Evolutionary conservation across 208 protist genomes (phyloP).

Genomic region (Trypanosoma vivax): DNA sequence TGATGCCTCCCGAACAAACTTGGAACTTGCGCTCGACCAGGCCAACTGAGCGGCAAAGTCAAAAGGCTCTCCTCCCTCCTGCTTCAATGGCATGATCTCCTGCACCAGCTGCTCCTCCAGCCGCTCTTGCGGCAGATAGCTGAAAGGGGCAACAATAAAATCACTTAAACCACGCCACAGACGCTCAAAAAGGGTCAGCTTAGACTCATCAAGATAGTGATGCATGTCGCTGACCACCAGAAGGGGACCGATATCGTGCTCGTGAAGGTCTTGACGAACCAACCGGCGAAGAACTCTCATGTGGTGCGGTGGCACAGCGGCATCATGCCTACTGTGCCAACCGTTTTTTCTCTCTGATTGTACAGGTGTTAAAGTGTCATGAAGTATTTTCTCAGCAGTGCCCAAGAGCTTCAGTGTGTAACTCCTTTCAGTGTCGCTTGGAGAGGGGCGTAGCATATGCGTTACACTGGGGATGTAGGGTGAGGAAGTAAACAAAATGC

Average conservation of each 20-base stretch:
- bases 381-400: neutral
- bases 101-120: slow-evolving; percentile 32
- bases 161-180: slow-evolving; percentile 23
- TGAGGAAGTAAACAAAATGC: slow-evolving; percentile 19
- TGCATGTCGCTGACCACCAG: slow-evolving; percentile 60
- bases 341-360: neutral
- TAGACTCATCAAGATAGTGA: slow-evolving; percentile 31
- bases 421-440: slow-evolving; percentile 3
- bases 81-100: slow-evolving; percentile 23
- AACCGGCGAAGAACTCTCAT: slow-evolving; percentile 28
- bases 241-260: slow-evolving; percentile 45
- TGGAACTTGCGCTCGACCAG: slow-evolving; percentile 20
- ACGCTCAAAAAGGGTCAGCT: slow-evolving; percentile 27
- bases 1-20: slow-evolving; percentile 30
- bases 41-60: slow-evolving; percentile 29
- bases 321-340: slow-evolving; percentile 12
- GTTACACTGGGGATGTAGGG: slow-evolving; percentile 14
- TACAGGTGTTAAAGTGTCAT: neutral
- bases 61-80: neutral
- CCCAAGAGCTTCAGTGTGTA: neutral
- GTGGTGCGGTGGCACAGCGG: slow-evolving; percentile 9
- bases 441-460: slow-evolving; percentile 4
- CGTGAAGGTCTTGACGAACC: slow-evolving; percentile 33
- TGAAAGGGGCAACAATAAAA: slow-evolving; percentile 52
- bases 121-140: slow-evolving; percentile 37